Percentiles rank a stretch among this genome's conserved stretches.
Conservation (phyloP, 176 grass and related monocot species). For the Oryza nivara region DNA sequence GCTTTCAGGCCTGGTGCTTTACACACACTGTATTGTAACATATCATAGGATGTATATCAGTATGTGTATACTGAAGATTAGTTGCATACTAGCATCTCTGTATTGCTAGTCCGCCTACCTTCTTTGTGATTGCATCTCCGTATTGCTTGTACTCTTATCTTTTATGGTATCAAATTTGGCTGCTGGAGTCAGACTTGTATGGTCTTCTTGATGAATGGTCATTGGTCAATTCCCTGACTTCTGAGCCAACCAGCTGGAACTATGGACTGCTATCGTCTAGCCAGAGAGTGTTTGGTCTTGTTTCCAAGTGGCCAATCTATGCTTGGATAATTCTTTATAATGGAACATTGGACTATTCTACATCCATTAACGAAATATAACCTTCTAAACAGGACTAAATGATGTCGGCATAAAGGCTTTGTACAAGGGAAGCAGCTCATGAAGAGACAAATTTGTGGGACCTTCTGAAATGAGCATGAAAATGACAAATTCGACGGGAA, state of each 20-base stretch:
- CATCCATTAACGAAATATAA: too few species aligned
- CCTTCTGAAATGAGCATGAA: neutral
- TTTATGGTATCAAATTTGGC: neutral
- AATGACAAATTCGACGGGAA: neutral
- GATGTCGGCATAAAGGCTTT: neutral
- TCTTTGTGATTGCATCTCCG: neutral
- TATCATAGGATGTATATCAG: neutral
- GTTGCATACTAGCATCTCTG: constrained; percentile 1
- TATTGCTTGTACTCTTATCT: neutral
- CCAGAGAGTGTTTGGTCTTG: neutral
- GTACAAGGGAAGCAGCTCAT: too few species aligned
- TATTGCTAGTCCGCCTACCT: neutral
- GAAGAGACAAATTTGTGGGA: neutral
- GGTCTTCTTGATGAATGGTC: neutral
- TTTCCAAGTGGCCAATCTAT: neutral
- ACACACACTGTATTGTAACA: neutral
- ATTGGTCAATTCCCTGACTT: constrained; percentile 5
- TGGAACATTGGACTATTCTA: neutral
- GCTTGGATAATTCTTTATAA: neutral
- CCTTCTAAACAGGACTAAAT: neutral
- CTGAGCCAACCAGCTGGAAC: neutral
- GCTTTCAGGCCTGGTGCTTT: neutral
- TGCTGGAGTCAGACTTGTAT: neutral
- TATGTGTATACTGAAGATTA: neutral
- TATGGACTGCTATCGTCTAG: neutral